These are phyloP conservation scores for Volvariella surrecta DNA, from an alignment of 1,284 basidiomycete genomes.

Conservation along the genomic window DNA sequence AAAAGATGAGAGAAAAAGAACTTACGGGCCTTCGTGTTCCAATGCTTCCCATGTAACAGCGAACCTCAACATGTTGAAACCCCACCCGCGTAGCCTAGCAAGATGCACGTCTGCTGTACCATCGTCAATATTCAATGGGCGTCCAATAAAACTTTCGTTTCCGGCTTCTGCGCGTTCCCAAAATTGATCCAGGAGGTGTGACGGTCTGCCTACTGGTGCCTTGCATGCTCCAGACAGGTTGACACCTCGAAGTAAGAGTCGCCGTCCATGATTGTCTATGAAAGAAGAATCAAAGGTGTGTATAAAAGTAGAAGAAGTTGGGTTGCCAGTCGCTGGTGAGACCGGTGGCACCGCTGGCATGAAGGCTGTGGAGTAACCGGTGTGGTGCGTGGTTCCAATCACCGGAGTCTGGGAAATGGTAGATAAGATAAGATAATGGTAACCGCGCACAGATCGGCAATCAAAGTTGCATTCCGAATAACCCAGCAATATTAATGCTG, in stretches of 20 bases:
- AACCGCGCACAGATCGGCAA: no score
- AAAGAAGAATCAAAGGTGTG: constrained; percentile 73
- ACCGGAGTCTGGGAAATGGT: no score
- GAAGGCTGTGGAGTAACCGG: no score
- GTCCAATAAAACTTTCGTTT: constrained; percentile 62
- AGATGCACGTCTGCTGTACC: constrained; percentile 87
- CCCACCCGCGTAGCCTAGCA: constrained; percentile 82
- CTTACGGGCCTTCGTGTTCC: constrained; percentile 91
- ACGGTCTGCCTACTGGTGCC: constrained; percentile 67
- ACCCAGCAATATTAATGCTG: no score
- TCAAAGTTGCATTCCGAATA: no score
- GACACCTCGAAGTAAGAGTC: constrained; percentile 83
- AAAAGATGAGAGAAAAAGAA: constrained; percentile 16
- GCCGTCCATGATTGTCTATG: constrained; percentile 78
- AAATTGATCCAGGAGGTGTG: constrained; percentile 66
- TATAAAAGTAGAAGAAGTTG: constrained; percentile 44
- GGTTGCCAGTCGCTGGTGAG: constrained; percentile 64
- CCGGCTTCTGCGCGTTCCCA: constrained; percentile 83
- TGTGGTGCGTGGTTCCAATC: no score
- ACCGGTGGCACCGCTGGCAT: constrained; percentile 54
- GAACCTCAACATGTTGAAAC: constrained; percentile 90
- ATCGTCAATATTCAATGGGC: constrained; percentile 78
- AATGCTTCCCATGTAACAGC: constrained; percentile 93
- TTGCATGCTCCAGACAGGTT: constrained; percentile 90
- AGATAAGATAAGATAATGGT: no score